Conservation (phyloP, 2,329 filamentous ascomycete genomes). For the Colletotrichum horii region DNA sequence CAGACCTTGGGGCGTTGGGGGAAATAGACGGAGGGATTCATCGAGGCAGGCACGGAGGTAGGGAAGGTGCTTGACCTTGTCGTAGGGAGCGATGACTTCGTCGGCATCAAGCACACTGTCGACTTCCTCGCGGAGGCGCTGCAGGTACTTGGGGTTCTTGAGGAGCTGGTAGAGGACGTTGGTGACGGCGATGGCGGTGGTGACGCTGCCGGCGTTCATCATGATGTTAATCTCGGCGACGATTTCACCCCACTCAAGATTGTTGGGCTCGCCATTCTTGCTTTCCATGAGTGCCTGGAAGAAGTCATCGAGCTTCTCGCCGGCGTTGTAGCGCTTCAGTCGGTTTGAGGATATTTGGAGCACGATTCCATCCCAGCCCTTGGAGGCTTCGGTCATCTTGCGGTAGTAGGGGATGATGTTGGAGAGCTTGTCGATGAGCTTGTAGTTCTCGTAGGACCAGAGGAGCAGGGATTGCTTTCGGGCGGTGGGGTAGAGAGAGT, state of each 20-base stretch:
- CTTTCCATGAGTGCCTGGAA: conserved; percentile 1
- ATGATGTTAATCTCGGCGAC: conserved; percentile 61
- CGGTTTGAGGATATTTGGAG: background rate
- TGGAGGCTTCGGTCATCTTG: conserved; percentile 40
- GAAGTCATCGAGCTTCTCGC: conserved; percentile 56
- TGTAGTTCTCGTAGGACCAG: conserved; percentile 58
- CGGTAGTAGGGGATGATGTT: conserved; percentile 51
- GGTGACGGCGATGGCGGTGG: conserved; percentile 53
- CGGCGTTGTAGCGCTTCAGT: conserved; percentile 45
- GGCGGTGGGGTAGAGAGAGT: conserved; percentile 55
- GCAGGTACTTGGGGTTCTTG: conserved; percentile 45
- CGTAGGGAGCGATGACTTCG: conserved; percentile 51
- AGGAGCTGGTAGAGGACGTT: conserved; percentile 60
- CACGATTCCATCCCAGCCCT: conserved; percentile 53
- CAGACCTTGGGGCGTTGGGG: conserved; percentile 47
- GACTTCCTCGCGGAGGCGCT: conserved; percentile 48
- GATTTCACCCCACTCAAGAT: conserved; percentile 63
- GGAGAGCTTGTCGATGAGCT: conserved; percentile 48
- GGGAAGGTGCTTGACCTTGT: conserved; percentile 54
- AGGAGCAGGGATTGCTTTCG: conserved; percentile 54
- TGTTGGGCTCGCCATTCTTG: conserved; percentile 38
- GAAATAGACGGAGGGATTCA: conserved; percentile 50
- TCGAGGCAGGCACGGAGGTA: conserved; percentile 59
- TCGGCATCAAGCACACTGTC: conserved; percentile 46
- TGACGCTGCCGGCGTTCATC: conserved; percentile 56